Evolutionary conservation across 2,329 filamentous ascomycete genomes (phyloP), one percentile per base, ranked within the genome.

Genomic region (Fusarium pilosicola): DNA sequence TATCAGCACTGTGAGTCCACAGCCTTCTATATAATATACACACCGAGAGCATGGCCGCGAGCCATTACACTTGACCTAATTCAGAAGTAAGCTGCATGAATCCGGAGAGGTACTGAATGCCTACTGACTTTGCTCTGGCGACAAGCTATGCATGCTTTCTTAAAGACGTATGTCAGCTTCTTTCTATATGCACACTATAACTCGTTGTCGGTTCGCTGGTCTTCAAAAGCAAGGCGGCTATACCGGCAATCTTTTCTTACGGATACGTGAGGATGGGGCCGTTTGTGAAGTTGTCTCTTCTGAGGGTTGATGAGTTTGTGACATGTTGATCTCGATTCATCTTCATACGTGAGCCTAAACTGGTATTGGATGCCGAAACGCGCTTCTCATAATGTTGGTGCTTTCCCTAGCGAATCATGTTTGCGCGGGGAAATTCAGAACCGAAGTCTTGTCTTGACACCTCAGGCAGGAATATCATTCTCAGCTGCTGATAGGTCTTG

Each of bases 181-280:
- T 7, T 49, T 15, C 3, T 2, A 17, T 15, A 6, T 20, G 14
- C 7, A 30, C 20, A 7, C 10, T 5, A 24, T n/a, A 22, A 30
- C 12, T 13, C n/a, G n/a, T n/a, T n/a, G n/a, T n/a, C n/a, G n/a
- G 20, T 7, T 22, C 1, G 20, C 15, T 18, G 4, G 13, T 38
- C 7, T 22, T 22, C 14, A n/a, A 5, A 10, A 24, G 17, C 5
- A 30, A n/a, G 13, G 32, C 15, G 24, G 22, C 13, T 20, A 17
- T 69, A 69, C 66, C 45, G 66, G 65, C 36, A 69, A 70, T 17
- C 66, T 39, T 15, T 58, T 64, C 28, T 69, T 69, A 30, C 66
- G 66, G 26, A 39, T 32, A 20, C 58, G 66, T 11, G 51, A 32
- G 11, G 38, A 32, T 11, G n/a, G 32, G 3, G 22, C 13, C 4